Conservation (phyloP, 495 filamentous ascomycete genomes). For the Hyphodiscus hymeniophilus region DNA sequence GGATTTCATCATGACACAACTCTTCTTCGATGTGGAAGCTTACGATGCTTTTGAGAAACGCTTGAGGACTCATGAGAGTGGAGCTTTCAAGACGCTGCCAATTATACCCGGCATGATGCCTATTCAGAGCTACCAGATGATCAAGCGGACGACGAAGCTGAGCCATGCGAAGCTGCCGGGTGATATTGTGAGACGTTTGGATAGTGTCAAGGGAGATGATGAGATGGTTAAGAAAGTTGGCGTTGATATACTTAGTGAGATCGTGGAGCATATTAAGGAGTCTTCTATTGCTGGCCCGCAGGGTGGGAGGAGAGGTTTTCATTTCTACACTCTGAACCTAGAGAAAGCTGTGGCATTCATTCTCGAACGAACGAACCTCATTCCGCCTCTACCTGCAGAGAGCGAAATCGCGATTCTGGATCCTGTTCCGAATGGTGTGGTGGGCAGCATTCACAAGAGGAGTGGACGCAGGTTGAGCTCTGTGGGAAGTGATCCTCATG, state of each 20-base stretch:
- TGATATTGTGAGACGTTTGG: constrained; percentile 58
- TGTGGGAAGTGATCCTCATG: constrained; percentile 60
- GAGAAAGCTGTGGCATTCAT: constrained; percentile 96
- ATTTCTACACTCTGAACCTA: constrained; percentile 95
- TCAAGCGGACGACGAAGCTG: constrained; percentile 90
- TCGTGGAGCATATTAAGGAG: constrained; percentile 61
- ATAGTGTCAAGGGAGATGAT: constrained; percentile 79
- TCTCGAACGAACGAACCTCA: constrained; percentile 75
- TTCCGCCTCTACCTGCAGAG: constrained; percentile 45
- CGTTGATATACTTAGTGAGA: constrained; percentile 62
- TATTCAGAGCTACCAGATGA: constrained; percentile 92
- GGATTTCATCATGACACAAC: constrained; percentile 98
- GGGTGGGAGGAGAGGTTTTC: constrained; percentile 57
- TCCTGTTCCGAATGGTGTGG: neutral
- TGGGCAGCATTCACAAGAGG: neutral
- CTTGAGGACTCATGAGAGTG: constrained; percentile 75
- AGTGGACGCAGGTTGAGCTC: constrained; percentile 34
- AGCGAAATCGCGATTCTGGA: constrained; percentile 24
- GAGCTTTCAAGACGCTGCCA: constrained; percentile 76
- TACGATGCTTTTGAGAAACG: constrained; percentile 71
- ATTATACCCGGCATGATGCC: constrained; percentile 97
- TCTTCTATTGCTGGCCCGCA: constrained; percentile 43
- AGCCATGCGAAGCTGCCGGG: constrained; percentile 77
- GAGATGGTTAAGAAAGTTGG: constrained; percentile 77
- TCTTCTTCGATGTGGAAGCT: constrained; percentile 85